Evolutionary conservation across 176 grass and related monocot genomes (phyloP).

Genomic region (Sorghum bicolor): Sorghum_bicolor_NCBIv3 NC_012875.2:2455501-2456000

Average conservation of each 20-base stretch:
- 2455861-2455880: slow-evolving; percentile 67
- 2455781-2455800: slow-evolving; percentile 62
- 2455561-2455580: neutral
- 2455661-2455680: slow-evolving; percentile 12
- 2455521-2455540: neutral
- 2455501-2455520: neutral
- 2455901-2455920: slow-evolving; percentile 16
- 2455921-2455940: neutral
- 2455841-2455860: slow-evolving; percentile 86
- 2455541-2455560: neutral
- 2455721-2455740: slow-evolving; percentile 5
- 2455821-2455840: slow-evolving; percentile 67
- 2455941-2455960: neutral
- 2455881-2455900: neutral
- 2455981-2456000: slow-evolving; percentile 32
- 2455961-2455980: neutral
- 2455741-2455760: slow-evolving; percentile 19
- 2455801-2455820: slow-evolving; percentile 82
- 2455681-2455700: neutral
- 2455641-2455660: neutral
- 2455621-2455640: slow-evolving; percentile 13
- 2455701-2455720: neutral
- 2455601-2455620: slow-evolving; percentile 1
- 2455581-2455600: neutral
- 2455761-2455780: slow-evolving; percentile 57